Percentiles rank a stretch among this genome's conserved stretches.
phyloP scores from a whole-genome alignment of 257 asterid genomes.

The Solanum sitiens region DNA sequence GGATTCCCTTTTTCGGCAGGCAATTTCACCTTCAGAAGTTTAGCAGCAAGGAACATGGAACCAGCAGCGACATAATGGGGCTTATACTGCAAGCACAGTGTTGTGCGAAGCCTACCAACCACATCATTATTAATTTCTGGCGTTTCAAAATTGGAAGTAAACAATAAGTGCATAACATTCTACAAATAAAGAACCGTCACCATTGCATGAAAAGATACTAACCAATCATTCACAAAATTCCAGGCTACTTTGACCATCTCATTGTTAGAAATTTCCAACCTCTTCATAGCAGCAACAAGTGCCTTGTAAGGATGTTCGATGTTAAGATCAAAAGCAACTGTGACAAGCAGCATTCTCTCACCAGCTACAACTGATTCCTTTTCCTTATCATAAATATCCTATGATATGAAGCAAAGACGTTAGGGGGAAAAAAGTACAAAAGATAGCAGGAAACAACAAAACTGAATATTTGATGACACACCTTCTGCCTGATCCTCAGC shows the following conservation, averaged over 20 bases:
- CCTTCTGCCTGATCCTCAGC: conserved; percentile 41
- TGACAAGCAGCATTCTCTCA: conserved; percentile 44
- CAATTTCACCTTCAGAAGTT: conserved; percentile 37
- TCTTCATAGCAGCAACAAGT: conserved; percentile 42
- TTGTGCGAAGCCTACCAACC: conserved; percentile 37
- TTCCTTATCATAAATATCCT: conserved; percentile 46
- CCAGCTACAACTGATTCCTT: conserved; percentile 30
- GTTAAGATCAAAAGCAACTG: conserved; percentile 50
- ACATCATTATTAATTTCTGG: background rate
- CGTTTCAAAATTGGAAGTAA: background rate
- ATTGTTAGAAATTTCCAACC: conserved; percentile 28
- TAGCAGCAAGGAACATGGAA: conserved; percentile 47
- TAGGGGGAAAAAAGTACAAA: background rate
- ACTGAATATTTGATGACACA: conserved; percentile 6
- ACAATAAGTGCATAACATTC: background rate
- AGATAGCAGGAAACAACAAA: background rate
- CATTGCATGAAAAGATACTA: background rate
- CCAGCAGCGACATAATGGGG: conserved; percentile 57
- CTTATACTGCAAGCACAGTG: conserved; percentile 56
- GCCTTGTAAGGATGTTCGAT: conserved; percentile 56
- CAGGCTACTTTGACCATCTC: conserved; percentile 47
- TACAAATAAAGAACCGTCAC: background rate
- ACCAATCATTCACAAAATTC: conserved; percentile 68
- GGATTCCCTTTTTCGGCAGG: conserved; percentile 28
- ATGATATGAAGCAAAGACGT: conserved; percentile 1